phyloP scores from a whole-genome alignment of 345 rosid genomes.

The Excoecaria agallocha region DNA sequence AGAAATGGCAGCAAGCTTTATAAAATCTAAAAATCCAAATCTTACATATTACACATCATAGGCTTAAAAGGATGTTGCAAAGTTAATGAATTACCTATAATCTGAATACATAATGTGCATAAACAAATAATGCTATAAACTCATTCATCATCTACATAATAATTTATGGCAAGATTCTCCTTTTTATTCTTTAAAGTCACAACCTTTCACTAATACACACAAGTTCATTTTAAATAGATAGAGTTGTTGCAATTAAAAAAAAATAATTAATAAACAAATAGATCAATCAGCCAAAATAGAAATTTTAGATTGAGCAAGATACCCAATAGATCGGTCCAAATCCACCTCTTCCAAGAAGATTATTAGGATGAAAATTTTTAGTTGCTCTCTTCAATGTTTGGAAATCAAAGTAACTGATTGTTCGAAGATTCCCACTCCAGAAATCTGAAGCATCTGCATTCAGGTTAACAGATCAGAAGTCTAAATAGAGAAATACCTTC shows the following conservation, averaged over 20 bases:
- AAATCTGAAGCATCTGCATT: conserved; percentile 39
- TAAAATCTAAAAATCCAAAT: not conserved
- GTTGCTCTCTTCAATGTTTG: conserved; percentile 62
- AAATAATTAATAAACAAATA: not conserved
- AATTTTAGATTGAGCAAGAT: conserved; percentile 8
- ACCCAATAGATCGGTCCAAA: conserved; percentile 67
- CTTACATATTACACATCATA: too few species aligned
- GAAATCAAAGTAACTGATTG: conserved; percentile 46
- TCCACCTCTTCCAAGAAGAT: conserved; percentile 66
- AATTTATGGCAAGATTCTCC: too few species aligned
- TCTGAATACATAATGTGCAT: too few species aligned
- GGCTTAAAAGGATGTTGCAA: too few species aligned
- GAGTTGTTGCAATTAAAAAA: not conserved
- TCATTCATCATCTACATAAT: too few species aligned
- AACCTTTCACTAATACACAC: not conserved
- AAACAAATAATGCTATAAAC: too few species aligned
- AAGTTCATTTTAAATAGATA: not conserved
- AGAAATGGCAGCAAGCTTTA: conserved; percentile 2
- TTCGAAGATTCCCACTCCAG: conserved; percentile 44
- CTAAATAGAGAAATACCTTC: not conserved
- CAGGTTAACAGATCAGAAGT: not conserved
- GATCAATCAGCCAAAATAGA: not conserved
- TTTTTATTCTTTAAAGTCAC: not conserved
- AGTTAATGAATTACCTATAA: too few species aligned
- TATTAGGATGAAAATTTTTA: conserved; percentile 44